Conservation (phyloP, 768 basidiomycete species). For the Termitomyces sp. region DNA sequence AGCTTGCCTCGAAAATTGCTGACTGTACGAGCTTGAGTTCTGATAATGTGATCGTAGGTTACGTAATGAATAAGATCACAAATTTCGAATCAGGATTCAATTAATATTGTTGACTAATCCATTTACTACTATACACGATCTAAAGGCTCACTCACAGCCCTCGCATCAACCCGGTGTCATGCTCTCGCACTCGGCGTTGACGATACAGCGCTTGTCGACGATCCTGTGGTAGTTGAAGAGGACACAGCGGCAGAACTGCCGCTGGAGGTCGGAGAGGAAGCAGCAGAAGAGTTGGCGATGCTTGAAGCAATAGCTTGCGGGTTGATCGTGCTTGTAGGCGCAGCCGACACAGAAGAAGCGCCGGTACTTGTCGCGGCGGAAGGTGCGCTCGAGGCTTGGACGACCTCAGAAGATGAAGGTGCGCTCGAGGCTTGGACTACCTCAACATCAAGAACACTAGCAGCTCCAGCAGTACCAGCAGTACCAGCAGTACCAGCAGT, state of each 20-base stretch:
- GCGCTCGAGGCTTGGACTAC: neutral
- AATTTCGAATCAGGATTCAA: too few species aligned
- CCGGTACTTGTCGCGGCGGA: neutral
- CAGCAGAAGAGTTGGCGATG: conserved; percentile 20
- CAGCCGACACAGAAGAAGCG: conserved; percentile 1
- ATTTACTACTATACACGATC: neutral
- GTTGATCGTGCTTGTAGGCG: conserved; percentile 16
- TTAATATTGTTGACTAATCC: neutral
- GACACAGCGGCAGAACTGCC: neutral
- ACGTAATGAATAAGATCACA: conserved; percentile 7
- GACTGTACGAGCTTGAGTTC: neutral
- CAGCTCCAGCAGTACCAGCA: conserved; percentile 3
- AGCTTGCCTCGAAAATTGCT: conserved; percentile 8
- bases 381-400: conserved; percentile 1
- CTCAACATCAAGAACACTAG: conserved; percentile 12
- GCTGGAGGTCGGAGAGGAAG: conserved; percentile 10
- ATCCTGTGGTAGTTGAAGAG: neutral
- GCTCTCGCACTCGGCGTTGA: conserved; percentile 19
- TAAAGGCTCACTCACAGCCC: conserved; percentile 30
- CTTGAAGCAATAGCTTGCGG: conserved; percentile 28
- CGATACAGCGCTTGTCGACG: conserved; percentile 2
- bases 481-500: too few species aligned
- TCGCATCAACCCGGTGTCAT: conserved; percentile 27
- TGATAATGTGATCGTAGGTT: neutral
- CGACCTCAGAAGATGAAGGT: neutral